phyloP scores from a whole-genome alignment of 208 protist genomes.

The Acanthamoeba quina region DNA sequence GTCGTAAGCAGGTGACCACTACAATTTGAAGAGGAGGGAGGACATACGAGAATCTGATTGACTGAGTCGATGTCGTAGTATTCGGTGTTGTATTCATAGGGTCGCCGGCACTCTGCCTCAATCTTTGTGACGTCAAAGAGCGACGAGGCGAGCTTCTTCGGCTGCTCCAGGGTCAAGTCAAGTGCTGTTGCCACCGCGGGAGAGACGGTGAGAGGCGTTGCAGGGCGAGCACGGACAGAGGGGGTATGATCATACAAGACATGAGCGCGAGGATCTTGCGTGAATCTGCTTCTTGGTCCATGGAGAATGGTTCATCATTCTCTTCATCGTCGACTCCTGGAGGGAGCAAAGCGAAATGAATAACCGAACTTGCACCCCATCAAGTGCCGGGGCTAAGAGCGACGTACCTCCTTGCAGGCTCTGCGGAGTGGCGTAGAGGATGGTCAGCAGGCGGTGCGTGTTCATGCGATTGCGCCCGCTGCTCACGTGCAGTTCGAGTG shows the following conservation, averaged over 20 bases:
- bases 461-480: slow-evolving; percentile 27
- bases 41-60: neutral
- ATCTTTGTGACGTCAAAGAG: neutral
- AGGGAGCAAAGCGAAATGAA: neutral
- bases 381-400: neutral
- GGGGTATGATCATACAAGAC: neutral
- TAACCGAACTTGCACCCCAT: neutral
- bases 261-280: slow-evolving; percentile 9
- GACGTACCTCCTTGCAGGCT: neutral
- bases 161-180: neutral
- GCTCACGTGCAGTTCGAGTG: slow-evolving; percentile 31
- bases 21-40: neutral
- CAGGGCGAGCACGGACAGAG: neutral
- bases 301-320: neutral
- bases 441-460: slow-evolving; percentile 26
- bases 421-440: slow-evolving; percentile 42
- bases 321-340: neutral
- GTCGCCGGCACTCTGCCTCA: neutral
- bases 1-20: neutral
- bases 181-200: neutral
- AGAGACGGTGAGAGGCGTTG: neutral
- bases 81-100: neutral
- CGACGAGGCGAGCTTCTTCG: neutral
- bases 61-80: neutral
- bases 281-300: slow-evolving; percentile 37